Conservation (phyloP, 2,329 filamentous ascomycete genomes). For the Hymenoscyphus infarciens region DNA sequence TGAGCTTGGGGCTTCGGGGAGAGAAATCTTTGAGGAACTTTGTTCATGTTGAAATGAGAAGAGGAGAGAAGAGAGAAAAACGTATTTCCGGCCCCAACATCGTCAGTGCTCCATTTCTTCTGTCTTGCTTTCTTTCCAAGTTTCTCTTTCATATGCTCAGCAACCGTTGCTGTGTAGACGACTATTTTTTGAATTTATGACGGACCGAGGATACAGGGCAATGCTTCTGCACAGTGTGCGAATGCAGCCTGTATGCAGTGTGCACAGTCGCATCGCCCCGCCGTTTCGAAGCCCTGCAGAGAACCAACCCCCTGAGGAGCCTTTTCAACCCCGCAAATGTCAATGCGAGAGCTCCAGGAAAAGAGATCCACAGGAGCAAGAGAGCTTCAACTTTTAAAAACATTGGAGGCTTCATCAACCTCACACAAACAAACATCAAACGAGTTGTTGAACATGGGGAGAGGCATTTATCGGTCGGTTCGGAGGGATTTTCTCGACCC, state of each 20-base stretch:
- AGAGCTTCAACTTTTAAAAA: background rate
- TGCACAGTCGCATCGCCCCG: constrained; percentile 14
- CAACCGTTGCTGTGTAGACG: constrained; percentile 12
- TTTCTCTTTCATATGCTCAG: background rate
- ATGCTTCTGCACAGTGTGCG: constrained; percentile 1
- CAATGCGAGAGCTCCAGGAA: constrained; percentile 4
- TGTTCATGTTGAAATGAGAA: background rate
- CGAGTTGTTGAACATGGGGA: background rate
- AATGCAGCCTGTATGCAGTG: constrained; percentile 2
- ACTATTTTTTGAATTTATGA: background rate
- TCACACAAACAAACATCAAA: constrained; percentile 1
- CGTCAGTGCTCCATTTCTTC: background rate
- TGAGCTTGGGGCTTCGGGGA: background rate
- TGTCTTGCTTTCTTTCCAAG: background rate
- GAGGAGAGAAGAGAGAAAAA: background rate
- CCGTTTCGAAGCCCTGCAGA: constrained; percentile 12
- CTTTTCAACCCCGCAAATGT: constrained; percentile 5
- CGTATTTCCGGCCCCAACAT: background rate
- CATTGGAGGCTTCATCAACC: background rate
- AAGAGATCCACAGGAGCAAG: background rate
- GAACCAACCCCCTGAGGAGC: constrained; percentile 3
- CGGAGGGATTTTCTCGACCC: background rate
- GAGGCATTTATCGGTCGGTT: background rate
- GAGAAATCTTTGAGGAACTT: background rate
- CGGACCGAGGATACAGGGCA: background rate